A percentile compares a stretch with the other conserved stretches of the same genome.
These are phyloP conservation scores for Ophryocystis elektroscirrha DNA, from an alignment of 169 alveolate species.

Conservation along the genomic window DNA sequence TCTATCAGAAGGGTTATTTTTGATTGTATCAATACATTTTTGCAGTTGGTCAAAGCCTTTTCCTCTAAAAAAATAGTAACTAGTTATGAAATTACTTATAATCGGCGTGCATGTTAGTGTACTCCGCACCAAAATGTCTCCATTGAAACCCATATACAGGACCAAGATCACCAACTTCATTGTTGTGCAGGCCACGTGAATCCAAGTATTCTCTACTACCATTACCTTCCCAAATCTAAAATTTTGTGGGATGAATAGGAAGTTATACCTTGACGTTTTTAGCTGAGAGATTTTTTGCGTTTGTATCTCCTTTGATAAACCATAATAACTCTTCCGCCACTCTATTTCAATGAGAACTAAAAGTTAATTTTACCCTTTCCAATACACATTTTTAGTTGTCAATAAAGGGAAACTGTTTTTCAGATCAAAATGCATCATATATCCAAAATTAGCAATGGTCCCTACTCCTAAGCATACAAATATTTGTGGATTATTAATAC, in stretches of 20 bases:
- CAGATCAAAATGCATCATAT: constrained; percentile 72
- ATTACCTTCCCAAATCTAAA: constrained; percentile 82
- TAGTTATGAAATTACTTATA: constrained; percentile 16
- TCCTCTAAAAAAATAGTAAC: constrained; percentile 21
- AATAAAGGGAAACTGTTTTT: constrained; percentile 70
- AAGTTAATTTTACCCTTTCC: constrained; percentile 49
- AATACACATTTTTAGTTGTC: constrained; percentile 77
- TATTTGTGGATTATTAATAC: constrained; percentile 5
- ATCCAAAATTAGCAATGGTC: constrained; percentile 66
- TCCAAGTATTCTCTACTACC: constrained; percentile 85
- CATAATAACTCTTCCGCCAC: constrained; percentile 77
- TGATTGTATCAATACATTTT: constrained; percentile 50
- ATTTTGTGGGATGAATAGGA: no score
- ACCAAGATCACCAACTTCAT: constrained; percentile 82
- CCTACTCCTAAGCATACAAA: constrained; percentile 52
- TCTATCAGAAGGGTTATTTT: constrained; percentile 72
- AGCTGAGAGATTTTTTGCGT: constrained; percentile 65
- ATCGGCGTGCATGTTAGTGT: constrained; percentile 56
- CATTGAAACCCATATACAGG: constrained; percentile 95
- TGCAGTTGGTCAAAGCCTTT: constrained; percentile 77
- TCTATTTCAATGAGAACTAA: constrained; percentile 14
- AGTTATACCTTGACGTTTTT: constrained; percentile 57
- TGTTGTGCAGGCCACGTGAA: constrained; percentile 59
- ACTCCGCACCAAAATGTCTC: constrained; percentile 87
- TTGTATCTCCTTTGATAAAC: constrained; percentile 79